These are phyloP conservation scores for Cladosporium sp. DNA, from an alignment of 2,329 filamentous ascomycete species.

Conservation along the genomic window DNA sequence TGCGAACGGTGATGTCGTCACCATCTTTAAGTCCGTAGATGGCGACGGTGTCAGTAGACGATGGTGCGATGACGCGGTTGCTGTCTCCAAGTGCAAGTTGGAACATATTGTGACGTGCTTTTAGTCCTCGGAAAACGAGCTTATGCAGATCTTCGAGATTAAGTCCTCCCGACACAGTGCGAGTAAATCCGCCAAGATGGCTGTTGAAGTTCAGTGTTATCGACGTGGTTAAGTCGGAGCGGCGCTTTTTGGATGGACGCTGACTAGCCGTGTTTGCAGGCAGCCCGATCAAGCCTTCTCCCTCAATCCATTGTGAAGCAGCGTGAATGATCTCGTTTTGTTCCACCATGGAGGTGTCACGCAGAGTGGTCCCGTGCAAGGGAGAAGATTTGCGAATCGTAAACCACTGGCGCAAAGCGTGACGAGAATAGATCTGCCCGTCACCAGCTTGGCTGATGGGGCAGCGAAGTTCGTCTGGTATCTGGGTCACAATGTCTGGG, in stretches of 20 bases:
- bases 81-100: conserved; percentile 20
- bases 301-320: conserved; percentile 6
- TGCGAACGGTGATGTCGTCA: neutral
- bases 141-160: conserved; percentile 23
- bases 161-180: neutral
- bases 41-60: neutral
- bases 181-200: neutral
- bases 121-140: conserved; percentile 27
- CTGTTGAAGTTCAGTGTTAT: neutral
- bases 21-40: neutral
- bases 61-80: neutral
- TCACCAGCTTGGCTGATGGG: conserved; percentile 33
- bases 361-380: conserved; percentile 27
- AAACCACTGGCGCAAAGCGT: conserved; percentile 35
- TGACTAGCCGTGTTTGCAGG: neutral
- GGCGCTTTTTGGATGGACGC: neutral
- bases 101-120: conserved; percentile 24
- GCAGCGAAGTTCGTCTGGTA: conserved; percentile 17
- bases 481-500: neutral
- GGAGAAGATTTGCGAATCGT: conserved; percentile 29
- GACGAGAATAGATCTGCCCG: conserved; percentile 32
- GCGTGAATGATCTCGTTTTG: conserved; percentile 21
- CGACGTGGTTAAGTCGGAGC: neutral
- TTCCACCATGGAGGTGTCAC: conserved; percentile 19
- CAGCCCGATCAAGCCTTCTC: neutral